Base-by-base conservation (phyloP, 352 stramenopile genomes). In the Peronosclerospora sorghi region DNA sequence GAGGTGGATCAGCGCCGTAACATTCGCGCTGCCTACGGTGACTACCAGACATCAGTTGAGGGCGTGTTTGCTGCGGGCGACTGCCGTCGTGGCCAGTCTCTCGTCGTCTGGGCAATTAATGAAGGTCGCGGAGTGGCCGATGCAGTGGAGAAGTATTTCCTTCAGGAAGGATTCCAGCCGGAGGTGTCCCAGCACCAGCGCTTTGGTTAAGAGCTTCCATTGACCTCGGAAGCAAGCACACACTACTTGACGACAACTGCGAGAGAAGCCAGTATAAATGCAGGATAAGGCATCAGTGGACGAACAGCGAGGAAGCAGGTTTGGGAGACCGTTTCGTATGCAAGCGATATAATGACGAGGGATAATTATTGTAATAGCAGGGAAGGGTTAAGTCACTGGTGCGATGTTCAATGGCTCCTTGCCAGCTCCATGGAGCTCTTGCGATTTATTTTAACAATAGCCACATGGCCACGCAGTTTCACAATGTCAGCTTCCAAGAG, bases 51-150 rank as follows among this genome's bases (percentile, higher is more conserved):
- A 23, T 96, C 80, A 14, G 60, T 93, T 2, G 90, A 97, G 55
- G 94, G 94, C 42, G 93, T 98, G 41, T 98, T 98, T 68, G 94
- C 95, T 15, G 94, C 88, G 27, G 95, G 95, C 5, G 95, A 98
- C 78, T 98, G 95, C 68, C 84, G 95, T 36, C 82, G 95, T 28
- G 94, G 95, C 28, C 95, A 98, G 68, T 97, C 83, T 47, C 79
- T 98, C 18, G 95, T 98, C 17, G 95, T 98, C 15, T 98, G 95
- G 95, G 95, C 95, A 5, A 98, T 98, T 64, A 93, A 98, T 56
- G 95, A 98, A 68, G 95, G 95, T 14, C 86, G 95, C 39, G 87
- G 94, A 20, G 89, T 95, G 10, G 95, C 95, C 8, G 74, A 90
- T 34, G 68, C 72, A 12, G 77, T 90, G 35, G 74, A 90, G 54